A percentile compares a stretch with the other conserved stretches of the same genome.
Conservation (phyloP, 108 stramenopile species). For the Nitzschia sp. region DNA sequence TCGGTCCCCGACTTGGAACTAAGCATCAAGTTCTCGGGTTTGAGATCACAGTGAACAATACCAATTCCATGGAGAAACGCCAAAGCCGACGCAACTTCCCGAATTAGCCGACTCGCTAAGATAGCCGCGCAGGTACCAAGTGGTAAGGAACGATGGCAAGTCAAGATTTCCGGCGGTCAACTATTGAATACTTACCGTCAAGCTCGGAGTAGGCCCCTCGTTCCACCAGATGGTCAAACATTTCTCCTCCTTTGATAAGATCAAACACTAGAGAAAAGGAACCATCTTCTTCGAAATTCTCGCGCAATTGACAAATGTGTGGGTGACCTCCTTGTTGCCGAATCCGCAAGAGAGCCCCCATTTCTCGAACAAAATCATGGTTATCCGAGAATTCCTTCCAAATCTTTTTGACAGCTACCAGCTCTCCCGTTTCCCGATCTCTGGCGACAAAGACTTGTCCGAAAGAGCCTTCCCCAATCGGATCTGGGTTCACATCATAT, state of each 20-base stretch:
- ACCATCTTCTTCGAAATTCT: constrained; percentile 56
- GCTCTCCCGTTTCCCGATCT: constrained; percentile 48
- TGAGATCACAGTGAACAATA: constrained; percentile 71
- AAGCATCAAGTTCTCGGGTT: constrained; percentile 76
- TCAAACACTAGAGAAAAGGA: constrained; percentile 73
- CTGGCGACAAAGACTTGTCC: constrained; percentile 66
- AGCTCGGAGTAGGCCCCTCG: constrained; percentile 67
- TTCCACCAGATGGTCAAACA: constrained; percentile 74
- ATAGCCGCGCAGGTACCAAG: neutral
- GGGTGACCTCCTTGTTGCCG: constrained; percentile 71
- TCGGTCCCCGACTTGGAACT: constrained; percentile 47
- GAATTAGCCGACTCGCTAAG: constrained; percentile 47
- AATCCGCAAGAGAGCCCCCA: constrained; percentile 68
- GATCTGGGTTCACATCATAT: constrained; percentile 25
- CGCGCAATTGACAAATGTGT: constrained; percentile 61
- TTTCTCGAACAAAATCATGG: constrained; percentile 62
- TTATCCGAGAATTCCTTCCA: constrained; percentile 68
- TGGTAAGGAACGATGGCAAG: too few relatives aligned
- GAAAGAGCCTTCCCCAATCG: constrained; percentile 58
- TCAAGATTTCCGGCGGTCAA: neutral
- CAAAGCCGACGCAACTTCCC: constrained; percentile 63
- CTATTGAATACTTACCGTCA: constrained; percentile 30
- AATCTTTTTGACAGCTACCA: constrained; percentile 76
- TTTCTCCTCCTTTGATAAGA: constrained; percentile 66
- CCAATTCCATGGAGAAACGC: constrained; percentile 68